Evolutionary conservation across 2,329 filamentous ascomycete genomes (phyloP), one percentile per base, ranked within the genome.

Genomic region (Mycocentrospora acerina): DNA sequence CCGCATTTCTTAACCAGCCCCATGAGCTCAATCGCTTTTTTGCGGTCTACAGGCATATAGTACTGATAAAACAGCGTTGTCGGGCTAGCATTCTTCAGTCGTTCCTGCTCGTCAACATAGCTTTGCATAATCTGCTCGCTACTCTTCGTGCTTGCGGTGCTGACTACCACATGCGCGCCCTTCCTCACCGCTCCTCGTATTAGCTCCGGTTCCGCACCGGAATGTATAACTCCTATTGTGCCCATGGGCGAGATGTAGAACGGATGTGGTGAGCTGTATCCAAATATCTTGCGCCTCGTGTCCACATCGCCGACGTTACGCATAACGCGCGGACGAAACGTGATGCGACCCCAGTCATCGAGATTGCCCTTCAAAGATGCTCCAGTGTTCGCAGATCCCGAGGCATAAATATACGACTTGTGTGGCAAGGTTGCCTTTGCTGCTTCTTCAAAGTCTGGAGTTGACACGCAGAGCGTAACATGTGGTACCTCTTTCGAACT

Each of bases 241-340:
- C 66, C 67, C 51, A 67, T 66, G 1, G 67, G 67, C 1, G 59
- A 62, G 28, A 71, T 62, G 42, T 69, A 70, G 40, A 71, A 67
- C 0, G 68, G 68, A 24, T 67, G 60, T 3, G 44, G 49, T 12
- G 57, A 55, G 34, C 44, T 51, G 27, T 64, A 51, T 2, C 67
- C 67, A n/a, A 69, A 54, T 12, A 69, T 64, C 15, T 53, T 51
- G 27, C 60, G 50, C 9, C 46, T 43, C 30, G 53, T 60, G 26
- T 64, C 56, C 2, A 63, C 55, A 16, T 63, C 46, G 14, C 60
- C 59, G 3, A 68, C 64, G 28, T 66, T 57, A 14, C 62, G 58
- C 57, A 67, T 57, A 4, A 67, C 57, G 3, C 64, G 55, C 4
- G 64, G 64, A 3, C 64, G 61, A 42, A 67, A 67, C 12, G 39